A percentile compares a stretch with the other conserved stretches of the same genome.
These are phyloP conservation scores for Bretschneidera sinensis DNA, from an alignment of 345 rosid species.

Conservation along the genomic window DNA sequence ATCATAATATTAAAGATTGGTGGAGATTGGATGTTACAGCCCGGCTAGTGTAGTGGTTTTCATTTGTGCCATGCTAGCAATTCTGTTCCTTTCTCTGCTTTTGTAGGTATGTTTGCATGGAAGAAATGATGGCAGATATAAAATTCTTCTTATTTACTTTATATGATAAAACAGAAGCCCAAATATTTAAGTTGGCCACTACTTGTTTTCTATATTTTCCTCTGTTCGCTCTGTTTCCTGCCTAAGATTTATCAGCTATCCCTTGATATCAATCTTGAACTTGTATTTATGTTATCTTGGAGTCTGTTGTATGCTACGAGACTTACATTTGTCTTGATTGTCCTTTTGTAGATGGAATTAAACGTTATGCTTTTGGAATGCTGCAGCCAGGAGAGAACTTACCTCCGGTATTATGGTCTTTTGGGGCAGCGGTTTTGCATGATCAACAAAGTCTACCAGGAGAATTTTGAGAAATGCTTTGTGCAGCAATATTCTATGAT, in stretches of 20 bases:
- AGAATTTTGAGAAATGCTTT: conserved; percentile 86
- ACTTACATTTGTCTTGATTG: conserved; percentile 11
- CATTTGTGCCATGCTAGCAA: neutral
- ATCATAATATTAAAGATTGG: too few species aligned
- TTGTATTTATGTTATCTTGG: neutral
- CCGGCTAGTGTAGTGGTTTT: neutral
- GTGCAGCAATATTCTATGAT: conserved; percentile 96
- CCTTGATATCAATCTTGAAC: too few species aligned
- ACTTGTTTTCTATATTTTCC: neutral
- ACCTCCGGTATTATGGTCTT: conserved; percentile 85
- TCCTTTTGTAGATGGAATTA: conserved; percentile 77
- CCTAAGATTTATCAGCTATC: too few species aligned
- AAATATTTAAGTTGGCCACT: neutral
- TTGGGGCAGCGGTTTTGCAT: conserved; percentile 93
- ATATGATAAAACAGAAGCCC: neutral
- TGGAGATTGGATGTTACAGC: neutral
- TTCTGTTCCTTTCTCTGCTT: neutral
- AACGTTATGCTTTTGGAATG: conserved; percentile 94
- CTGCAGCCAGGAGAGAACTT: conserved; percentile 93
- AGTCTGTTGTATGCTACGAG: neutral
- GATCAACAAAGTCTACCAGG: conserved; percentile 87
- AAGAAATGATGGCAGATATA: neutral
- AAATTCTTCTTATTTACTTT: neutral
- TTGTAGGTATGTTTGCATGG: neutral
- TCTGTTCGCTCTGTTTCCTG: neutral